Base-by-base conservation (phyloP, 306 rosid species). In the Quercus suber region DNA sequence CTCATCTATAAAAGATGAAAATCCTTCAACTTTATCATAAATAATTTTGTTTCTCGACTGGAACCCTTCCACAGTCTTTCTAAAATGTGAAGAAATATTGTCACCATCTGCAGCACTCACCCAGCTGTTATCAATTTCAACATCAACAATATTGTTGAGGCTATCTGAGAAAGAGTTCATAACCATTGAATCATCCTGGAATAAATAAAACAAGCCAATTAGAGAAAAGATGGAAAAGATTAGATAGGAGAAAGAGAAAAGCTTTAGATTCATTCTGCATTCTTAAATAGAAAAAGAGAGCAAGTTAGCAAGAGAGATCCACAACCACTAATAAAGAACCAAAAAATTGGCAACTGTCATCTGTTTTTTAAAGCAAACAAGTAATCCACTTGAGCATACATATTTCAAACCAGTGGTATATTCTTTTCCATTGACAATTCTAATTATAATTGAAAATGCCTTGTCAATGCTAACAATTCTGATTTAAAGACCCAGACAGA, bases 1-100 rank as follows among this genome's bases (percentile, higher is more conserved):
- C 67, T 79, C 92, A 82, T 96, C 96, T 68, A 90, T 23, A 78
- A 78, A 84, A 76, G 79, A 79, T 73, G 94, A 93, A 82, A 80
- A 83, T 74, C 77, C 84, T 84, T 87, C 92, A 77, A 90, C 84
- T 79, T 61, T 83, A 82, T 89, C 91, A 49, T 85, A 83, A 65
- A 91, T 73, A 65, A 75, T 73, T 76, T 84, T 82, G 87, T 87
- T 82, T 69, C 91, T 90, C 75, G 76, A 74, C 81, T 78, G 89
- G 74, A 91, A 90, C 73, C 84, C 90, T 82, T 91, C 89, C 75
- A 79, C 81, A 60, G 84, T 75, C 79, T 84, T 88, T 78, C 81
- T 88, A 81, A 91, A 82, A 69, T 80, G 84, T 74, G 83, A 91
- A 65, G 87, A 76, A 57, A 91, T 30, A 59, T 77, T 76, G 37